These are phyloP conservation scores for Bromus sterilis DNA, from an alignment of 176 grass and related monocot genomes.

Conservation along the genomic window DNA sequence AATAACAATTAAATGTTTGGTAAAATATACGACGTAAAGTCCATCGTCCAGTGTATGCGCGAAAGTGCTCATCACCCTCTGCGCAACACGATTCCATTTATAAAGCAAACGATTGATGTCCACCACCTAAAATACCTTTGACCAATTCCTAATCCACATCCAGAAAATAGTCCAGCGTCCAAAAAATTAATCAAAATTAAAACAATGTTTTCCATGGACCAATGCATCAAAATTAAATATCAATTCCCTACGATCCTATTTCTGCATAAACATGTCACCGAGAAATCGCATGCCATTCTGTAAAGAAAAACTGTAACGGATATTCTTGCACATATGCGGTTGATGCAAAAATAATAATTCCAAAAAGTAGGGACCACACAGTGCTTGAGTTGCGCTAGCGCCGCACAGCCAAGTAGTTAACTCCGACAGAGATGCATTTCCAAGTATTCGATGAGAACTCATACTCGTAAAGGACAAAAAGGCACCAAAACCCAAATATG, in stretches of 20 bases:
- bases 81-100: not conserved
- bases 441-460: not conserved
- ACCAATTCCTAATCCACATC: not conserved
- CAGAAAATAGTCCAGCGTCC: not conserved
- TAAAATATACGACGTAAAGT: not conserved
- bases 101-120: slow-evolving; percentile 20
- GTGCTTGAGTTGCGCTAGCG: not conserved
- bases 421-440: not conserved
- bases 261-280: not conserved
- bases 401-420: not conserved
- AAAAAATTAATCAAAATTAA: not conserved
- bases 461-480: not conserved
- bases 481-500: not conserved
- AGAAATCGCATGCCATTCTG: not conserved
- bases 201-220: not conserved
- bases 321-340: not conserved
- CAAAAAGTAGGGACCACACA: not conserved
- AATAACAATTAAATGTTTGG: not conserved
- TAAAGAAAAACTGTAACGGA: not conserved
- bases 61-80: not conserved
- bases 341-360: not conserved
- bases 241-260: too few relatives aligned
- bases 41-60: not conserved
- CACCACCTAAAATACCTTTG: slow-evolving; percentile 5
- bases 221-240: too few relatives aligned